Base-by-base conservation (phyloP, 2,329 filamentous ascomycete species). In the Epichloe brachyelytri region DNA sequence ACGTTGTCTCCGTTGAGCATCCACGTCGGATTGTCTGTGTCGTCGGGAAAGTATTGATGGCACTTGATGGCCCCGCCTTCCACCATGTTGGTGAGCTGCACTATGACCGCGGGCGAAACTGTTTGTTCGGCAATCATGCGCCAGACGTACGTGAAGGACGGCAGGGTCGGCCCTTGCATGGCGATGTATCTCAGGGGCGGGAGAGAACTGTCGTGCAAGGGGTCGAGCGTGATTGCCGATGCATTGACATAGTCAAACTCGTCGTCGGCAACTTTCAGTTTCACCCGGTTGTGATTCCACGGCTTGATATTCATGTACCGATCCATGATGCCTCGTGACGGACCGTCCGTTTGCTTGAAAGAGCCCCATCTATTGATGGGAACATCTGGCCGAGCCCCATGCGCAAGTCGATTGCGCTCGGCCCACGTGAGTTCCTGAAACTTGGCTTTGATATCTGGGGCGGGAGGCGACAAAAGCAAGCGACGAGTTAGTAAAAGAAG, bases 31-130 rank as follows among this genome's bases (percentile, higher is more conserved):
- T 78, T 71, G 4, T 78, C 75, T 15, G 74, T 63, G 41, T 71
- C 67, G 50, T 74, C 66, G 0, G 90, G 90, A 58, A 90, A 96
- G 68, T 98, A 98, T 43, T 84, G 86, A 57, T 79, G 88, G 68
- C 91, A 97, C 67, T 96, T 95, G 66, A 94, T 81, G 60, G 79
- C 73, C 52, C 79, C 77, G 34, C 78, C 75, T 67, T 97, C 91
- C 62, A 86, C 77, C 26, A 88, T 91, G 63, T 89, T 88, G 2
- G 91, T 98, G 55, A 98, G 79, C 87, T 97, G 96, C 52, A 97
- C 83, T 49, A 97, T 84, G 51, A 97, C 88, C 1, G 82, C 88
- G 2, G 85, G 80, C 44, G 83, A 81, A 26, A 71, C 62, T 48
- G 77, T 67, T 66, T 94, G 88, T 61, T 94, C 83, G 64, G 87